These are phyloP conservation scores for Hypomontagnella monticulosa DNA, from an alignment of 495 filamentous ascomycete genomes.

Conservation along the genomic window DNA sequence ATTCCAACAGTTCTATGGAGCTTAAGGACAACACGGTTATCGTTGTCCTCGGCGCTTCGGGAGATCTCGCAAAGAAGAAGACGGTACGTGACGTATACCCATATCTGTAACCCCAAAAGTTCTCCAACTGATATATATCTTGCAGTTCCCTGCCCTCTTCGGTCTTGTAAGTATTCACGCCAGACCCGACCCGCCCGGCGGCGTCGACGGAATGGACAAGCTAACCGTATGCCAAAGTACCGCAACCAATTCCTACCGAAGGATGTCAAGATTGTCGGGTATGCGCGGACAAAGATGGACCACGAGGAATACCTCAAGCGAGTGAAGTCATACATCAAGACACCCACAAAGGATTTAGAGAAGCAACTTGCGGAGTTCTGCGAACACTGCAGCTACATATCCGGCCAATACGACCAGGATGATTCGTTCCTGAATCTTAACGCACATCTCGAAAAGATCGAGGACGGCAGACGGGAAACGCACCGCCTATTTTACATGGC, in stretches of 20 bases:
- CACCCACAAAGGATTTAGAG: slow-evolving; percentile 96
- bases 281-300: slow-evolving; percentile 99
- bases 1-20: slow-evolving; percentile 67
- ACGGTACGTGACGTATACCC: slow-evolving; percentile 69
- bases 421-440: slow-evolving; percentile 90
- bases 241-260: slow-evolving; percentile 99
- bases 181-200: slow-evolving; percentile 4
- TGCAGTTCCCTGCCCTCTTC: slow-evolving; percentile 95
- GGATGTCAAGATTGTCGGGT: slow-evolving; percentile 96
- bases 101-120: slow-evolving; percentile 13
- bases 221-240: slow-evolving; percentile 67
- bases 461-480: slow-evolving; percentile 81
- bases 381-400: slow-evolving; percentile 87
- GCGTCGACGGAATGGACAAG: slow-evolving; percentile 24
- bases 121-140: slow-evolving; percentile 46
- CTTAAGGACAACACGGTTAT: slow-evolving; percentile 99
- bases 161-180: slow-evolving; percentile 79
- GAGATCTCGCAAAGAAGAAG: slow-evolving; percentile 99
- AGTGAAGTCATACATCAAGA: slow-evolving; percentile 98
- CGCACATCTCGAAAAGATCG: slow-evolving; percentile 88
- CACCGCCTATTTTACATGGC: slow-evolving; percentile 99
- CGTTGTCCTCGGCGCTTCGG: slow-evolving; percentile 95
- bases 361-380: slow-evolving; percentile 92
- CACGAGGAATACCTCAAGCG: slow-evolving; percentile 91
- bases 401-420: slow-evolving; percentile 97